These are phyloP conservation scores for Solanum boliviense DNA, from an alignment of 257 asterid genomes.

Conservation along the genomic window DNA sequence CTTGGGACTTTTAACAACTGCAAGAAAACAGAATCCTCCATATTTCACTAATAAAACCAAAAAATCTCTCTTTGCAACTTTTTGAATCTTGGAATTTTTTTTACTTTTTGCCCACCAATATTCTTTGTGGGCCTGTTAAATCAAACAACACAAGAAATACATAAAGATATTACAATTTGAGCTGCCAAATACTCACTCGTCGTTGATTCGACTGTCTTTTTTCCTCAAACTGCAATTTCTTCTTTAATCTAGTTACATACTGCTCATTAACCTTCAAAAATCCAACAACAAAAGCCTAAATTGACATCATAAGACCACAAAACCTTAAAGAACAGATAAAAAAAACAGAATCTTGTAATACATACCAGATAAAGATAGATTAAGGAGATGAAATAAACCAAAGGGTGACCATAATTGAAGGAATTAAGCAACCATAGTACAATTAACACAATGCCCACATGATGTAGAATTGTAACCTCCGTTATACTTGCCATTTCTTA, in stretches of 20 bases:
- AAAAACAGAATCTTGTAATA: background rate
- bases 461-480: slow-evolving; percentile 75
- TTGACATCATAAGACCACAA: background rate
- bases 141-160: background rate
- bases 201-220: slow-evolving; percentile 64
- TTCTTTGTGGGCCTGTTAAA: background rate
- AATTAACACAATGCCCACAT: slow-evolving; percentile 61
- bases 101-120: background rate
- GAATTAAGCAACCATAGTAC: slow-evolving; percentile 63
- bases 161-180: background rate
- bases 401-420: slow-evolving; percentile 41
- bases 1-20: background rate
- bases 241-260: slow-evolving; percentile 62
- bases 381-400: slow-evolving; percentile 59
- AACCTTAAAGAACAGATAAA: background rate
- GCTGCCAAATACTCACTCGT: slow-evolving; percentile 36
- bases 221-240: slow-evolving; percentile 74
- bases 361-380: slow-evolving; percentile 65
- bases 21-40: background rate
- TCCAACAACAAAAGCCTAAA: background rate
- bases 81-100: background rate
- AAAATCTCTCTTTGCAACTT: background rate
- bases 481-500: slow-evolving; percentile 15
- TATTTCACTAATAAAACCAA: background rate
- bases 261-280: slow-evolving; percentile 60